These are phyloP conservation scores for Aureobasidium sp. DNA, from an alignment of 2,329 filamentous ascomycete genomes.

Conservation along the genomic window DNA sequence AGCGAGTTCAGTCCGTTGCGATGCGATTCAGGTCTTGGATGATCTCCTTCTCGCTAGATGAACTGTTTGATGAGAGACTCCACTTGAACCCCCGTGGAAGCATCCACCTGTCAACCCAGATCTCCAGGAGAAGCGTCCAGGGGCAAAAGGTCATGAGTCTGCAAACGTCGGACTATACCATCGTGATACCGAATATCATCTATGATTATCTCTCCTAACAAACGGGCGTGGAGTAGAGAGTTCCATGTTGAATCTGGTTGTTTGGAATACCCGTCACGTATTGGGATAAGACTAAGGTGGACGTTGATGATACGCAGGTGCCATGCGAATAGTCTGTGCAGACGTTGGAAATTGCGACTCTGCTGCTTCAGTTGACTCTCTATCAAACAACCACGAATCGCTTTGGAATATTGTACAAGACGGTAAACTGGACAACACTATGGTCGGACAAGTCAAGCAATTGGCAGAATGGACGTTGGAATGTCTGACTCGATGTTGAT, in stretches of 20 bases:
- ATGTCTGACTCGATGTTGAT: conserved; percentile 1
- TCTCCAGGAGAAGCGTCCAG: conserved; percentile 6
- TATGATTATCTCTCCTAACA: neutral
- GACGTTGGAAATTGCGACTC: conserved; percentile 15
- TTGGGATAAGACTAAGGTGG: neutral
- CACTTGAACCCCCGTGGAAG: neutral
- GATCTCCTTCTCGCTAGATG: conserved; percentile 4
- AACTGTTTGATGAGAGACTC: conserved; percentile 1
- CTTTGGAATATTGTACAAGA: neutral
- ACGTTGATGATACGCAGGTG: conserved; percentile 12
- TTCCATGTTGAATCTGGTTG: conserved; percentile 6
- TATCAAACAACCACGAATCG: neutral
- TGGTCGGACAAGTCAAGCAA: neutral
- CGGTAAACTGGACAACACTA: neutral
- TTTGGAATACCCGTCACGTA: neutral
- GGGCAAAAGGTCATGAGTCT: neutral
- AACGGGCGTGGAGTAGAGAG: neutral
- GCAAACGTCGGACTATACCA: conserved; percentile 9
- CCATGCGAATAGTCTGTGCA: conserved; percentile 10
- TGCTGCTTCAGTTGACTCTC: conserved; percentile 11
- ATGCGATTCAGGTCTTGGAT: conserved; percentile 8
- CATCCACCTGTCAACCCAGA: conserved; percentile 10
- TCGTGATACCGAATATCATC: neutral
- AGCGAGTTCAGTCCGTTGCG: neutral
- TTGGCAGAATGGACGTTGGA: neutral